These are phyloP conservation scores for Alternaria alternata DNA, from an alignment of 2,329 filamentous ascomycete genomes.

Conservation along the genomic window DNA sequence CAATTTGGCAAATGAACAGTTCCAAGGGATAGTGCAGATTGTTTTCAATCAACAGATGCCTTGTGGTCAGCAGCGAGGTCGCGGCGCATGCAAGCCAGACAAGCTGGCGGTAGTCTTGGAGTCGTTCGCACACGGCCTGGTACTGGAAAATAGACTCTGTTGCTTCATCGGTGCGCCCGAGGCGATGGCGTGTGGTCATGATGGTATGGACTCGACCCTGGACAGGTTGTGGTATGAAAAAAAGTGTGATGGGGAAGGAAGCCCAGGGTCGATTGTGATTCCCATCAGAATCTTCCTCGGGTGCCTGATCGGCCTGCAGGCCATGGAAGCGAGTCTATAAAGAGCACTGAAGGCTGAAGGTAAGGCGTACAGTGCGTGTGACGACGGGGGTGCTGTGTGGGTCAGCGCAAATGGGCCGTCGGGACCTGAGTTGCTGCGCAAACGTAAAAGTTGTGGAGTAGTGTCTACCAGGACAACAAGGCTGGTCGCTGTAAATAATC, in stretches of 20 bases:
- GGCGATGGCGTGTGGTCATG: constrained; percentile 9
- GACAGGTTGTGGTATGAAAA: background rate
- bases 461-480: background rate
- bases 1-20: constrained; percentile 24
- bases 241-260: constrained; percentile 1
- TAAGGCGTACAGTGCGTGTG: constrained; percentile 6
- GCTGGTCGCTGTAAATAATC: background rate
- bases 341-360: constrained; percentile 1
- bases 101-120: constrained; percentile 13
- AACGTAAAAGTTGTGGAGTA: background rate
- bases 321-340: constrained; percentile 8
- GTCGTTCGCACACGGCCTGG: constrained; percentile 4
- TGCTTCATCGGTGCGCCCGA: background rate
- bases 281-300: background rate
- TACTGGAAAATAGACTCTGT: background rate
- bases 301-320: constrained; percentile 4
- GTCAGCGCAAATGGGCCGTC: constrained; percentile 1
- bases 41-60: constrained; percentile 31
- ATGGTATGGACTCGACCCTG: background rate
- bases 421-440: constrained; percentile 4
- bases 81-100: constrained; percentile 28
- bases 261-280: background rate
- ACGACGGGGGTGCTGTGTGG: constrained; percentile 4
- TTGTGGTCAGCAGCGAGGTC: constrained; percentile 31
- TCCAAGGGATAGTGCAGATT: constrained; percentile 37